Conservation (phyloP, 139 green algal species). For the Trebouxia sp. region DNA sequence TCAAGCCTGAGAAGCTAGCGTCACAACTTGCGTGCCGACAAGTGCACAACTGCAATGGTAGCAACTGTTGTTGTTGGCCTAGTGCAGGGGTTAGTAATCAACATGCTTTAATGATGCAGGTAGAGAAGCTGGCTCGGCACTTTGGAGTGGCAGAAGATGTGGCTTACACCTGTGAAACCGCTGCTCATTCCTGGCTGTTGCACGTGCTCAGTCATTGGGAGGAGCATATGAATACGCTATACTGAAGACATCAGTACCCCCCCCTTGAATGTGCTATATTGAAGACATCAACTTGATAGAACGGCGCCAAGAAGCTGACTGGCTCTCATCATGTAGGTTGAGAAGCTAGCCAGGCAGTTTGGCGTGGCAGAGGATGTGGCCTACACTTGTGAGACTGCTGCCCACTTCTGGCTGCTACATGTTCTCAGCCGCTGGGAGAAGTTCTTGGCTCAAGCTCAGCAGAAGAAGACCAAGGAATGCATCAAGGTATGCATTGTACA, state of each 20-base stretch:
- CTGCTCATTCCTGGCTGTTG: slow-evolving; percentile 96
- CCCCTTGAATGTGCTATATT: no score
- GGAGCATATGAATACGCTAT: no score
- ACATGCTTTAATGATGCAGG: no score
- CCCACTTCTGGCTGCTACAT: slow-evolving; percentile 97
- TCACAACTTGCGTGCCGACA: no score
- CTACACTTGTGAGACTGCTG: slow-evolving; percentile 96
- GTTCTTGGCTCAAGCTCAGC: slow-evolving; percentile 51
- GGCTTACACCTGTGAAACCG: slow-evolving; percentile 96
- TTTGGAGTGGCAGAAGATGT: slow-evolving; percentile 63
- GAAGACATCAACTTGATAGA: no score
- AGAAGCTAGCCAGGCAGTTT: slow-evolving; percentile 75
- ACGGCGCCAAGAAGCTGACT: no score
- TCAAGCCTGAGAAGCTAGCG: no score
- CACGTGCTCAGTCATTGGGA: slow-evolving; percentile 91
- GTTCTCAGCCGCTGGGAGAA: slow-evolving; percentile 87
- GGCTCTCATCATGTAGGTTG: no score
- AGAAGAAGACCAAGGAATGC: slow-evolving; percentile 35
- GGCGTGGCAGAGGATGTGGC: slow-evolving; percentile 62
- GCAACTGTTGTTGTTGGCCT: no score
- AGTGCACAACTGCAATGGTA: no score
- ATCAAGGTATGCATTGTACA: slow-evolving; percentile 25
- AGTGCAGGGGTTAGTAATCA: no score
- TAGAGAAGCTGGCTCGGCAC: slow-evolving; percentile 77
- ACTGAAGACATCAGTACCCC: no score